Base-by-base conservation (phyloP, 495 filamentous ascomycete genomes). In the Aspergillus wentii region DNA sequence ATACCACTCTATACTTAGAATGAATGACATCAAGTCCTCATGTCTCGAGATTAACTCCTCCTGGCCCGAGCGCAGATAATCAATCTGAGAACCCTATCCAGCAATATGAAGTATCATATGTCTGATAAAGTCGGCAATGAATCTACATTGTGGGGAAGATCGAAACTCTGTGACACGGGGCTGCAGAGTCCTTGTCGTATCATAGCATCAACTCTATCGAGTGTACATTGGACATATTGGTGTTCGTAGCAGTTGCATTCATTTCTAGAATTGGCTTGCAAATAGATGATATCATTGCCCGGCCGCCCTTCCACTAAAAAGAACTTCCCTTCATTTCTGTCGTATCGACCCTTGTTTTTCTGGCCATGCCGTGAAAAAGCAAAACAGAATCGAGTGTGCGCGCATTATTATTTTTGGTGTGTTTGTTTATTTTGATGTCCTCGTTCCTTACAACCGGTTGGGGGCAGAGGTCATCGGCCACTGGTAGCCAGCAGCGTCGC, bases 401-500 rank as follows among this genome's bases (percentile, higher is more conserved):
- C 5, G 14, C 11, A 29, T 29, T 29, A 29, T 17, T 18, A 17
- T 33, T 33, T 33, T 17, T 18, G 1, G 11, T 17, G n/a, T 33
- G 1, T 33, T 17, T 18, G 5, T 33, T 33, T 13, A 8, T 31
- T 3, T n/a, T 3, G 29, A n/a, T 16, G 29, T 16, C 44, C 15
- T 50, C 49, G 34, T 54, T 41, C 41, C 50, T 47, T 67, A 88
- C 74, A 88, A 72, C 68, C 88, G 82, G 72, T 83, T 88, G 46
- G 78, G 72, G 35, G 72, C 65, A 46, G 74, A 77, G 37, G 75
- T 85, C 46, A 78, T 78, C 15, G 86, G 85, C 90, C 90, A 96
- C 66, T 95, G 89, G 68, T 95, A 96, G 48, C 92, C 91, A 40
- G 89, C 84, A 33, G 91, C 85, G 54, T 98, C 92, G 58, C 88